Base-by-base conservation (phyloP, 2,329 filamentous ascomycete genomes). In the Paecilomyces sp. region DNA sequence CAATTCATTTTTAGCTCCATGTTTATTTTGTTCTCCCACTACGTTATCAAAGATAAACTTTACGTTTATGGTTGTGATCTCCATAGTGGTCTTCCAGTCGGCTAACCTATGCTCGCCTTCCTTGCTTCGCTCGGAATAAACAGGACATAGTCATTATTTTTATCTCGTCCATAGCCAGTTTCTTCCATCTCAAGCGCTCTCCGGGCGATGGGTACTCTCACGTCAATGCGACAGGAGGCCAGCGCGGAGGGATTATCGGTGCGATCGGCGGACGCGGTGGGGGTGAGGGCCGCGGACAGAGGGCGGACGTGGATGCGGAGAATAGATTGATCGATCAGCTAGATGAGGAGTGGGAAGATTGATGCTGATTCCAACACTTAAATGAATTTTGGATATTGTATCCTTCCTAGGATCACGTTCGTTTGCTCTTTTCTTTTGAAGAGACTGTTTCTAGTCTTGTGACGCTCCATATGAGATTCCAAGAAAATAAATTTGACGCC, bases 341-440 rank as follows among this genome's bases (percentile, higher is more conserved):
- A 61, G 94, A 97, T 69, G 93, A 97, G 74, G 92, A 97, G 72
- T 97, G 93, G 93, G 92, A 97, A 67, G 92, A 96, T 65, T 79
- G 41, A 47, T 8, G 9, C n/a, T 18, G n/a, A 47, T 47, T 22
- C 22, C 22, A 22, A 22, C 22, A 22, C 41, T 18, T 18, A 18
- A 15, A 5, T 18, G 41, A 6, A n/a, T 41, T 41, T 41, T 41
- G 36, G 36, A 41, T 41, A 12, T 41, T 5, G 15, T 1, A 41
- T 41, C 13, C 36, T 41, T 41, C n/a, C 36, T 41, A 12, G 36
- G 11, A 41, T n/a, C 6, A 18, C 18, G 41, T 8, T 47, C 6
- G 8, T 47, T 22, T 47, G 8, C 18, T 8, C 41, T 22, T n/a
- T n/a, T 15, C 6, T n/a, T n/a, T 41, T 8, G 41, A 18, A 18